phyloP scores from a whole-genome alignment of 208 protist genomes.

The Endotrypanum monterogeii region DNA sequence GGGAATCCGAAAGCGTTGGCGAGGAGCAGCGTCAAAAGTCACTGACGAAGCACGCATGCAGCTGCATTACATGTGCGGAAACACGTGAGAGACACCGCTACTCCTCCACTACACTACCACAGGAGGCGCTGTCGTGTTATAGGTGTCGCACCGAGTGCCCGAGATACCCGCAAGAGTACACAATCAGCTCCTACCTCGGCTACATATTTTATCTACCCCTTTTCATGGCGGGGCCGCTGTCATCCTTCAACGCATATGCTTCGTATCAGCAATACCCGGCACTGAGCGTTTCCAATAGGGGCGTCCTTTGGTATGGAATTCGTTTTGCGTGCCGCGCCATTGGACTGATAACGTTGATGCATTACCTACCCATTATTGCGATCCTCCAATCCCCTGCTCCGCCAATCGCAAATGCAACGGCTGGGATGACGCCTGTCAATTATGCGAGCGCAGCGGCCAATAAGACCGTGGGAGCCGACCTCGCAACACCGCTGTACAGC shows the following conservation, averaged over 20 bases:
- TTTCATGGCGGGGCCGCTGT: slow-evolving; percentile 91
- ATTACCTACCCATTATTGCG: slow-evolving; percentile 60
- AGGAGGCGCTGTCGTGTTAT: slow-evolving; percentile 44
- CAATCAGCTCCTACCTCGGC: slow-evolving; percentile 72
- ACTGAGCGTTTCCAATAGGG: slow-evolving; percentile 21
- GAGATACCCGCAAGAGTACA: slow-evolving; percentile 58
- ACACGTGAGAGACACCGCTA: slow-evolving; percentile 28
- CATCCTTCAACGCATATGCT: slow-evolving; percentile 91
- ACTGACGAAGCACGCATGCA: slow-evolving; percentile 26
- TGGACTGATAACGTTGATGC: slow-evolving; percentile 46
- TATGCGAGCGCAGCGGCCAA: neutral
- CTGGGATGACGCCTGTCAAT: neutral
- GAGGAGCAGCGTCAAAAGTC: slow-evolving; percentile 22
- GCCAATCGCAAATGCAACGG: neutral
- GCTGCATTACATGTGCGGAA: slow-evolving; percentile 39
- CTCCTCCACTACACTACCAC: slow-evolving; percentile 13
- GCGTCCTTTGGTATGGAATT: slow-evolving; percentile 23
- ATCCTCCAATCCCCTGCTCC: slow-evolving; percentile 32
- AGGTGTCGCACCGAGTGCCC: slow-evolving; percentile 60
- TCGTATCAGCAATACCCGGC: slow-evolving; percentile 54
- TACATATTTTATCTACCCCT: slow-evolving; percentile 91
- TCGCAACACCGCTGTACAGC: no score
- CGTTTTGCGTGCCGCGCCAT: slow-evolving; percentile 5
- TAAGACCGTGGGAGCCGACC: no score
- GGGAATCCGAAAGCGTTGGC: slow-evolving; percentile 31